A percentile compares a stretch with the other conserved stretches of the same genome.
phyloP scores from a whole-genome alignment of 257 asterid genomes.

The Cynanchum wilfordii region DNA sequence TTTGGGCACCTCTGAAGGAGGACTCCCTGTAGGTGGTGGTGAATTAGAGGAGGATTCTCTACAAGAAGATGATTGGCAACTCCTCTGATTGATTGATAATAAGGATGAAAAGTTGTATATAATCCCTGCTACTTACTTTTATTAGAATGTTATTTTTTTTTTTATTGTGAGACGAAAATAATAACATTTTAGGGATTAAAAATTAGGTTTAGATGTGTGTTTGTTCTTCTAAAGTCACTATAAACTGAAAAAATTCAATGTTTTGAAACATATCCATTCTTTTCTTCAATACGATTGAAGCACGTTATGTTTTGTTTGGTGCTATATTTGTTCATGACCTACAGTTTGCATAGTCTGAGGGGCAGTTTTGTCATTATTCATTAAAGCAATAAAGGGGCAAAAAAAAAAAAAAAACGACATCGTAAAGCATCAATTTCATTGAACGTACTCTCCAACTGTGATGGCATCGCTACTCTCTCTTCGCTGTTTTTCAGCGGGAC shows the following conservation, averaged over 20 bases:
- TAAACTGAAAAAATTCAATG: no score
- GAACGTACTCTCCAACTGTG: background rate
- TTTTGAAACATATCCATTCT: no score
- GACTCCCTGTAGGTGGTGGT: slow-evolving; percentile 7
- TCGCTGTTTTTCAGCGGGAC: background rate
- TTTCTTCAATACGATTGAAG: no score
- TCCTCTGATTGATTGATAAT: slow-evolving; percentile 40
- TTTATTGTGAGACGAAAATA: no score
- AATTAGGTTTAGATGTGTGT: no score
- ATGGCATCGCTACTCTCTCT: background rate
- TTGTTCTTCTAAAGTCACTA: no score
- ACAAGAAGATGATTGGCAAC: slow-evolving; percentile 97
- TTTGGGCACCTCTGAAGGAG: slow-evolving; percentile 25
- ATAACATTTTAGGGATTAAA: no score
- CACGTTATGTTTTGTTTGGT: no score
- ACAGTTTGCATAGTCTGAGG: background rate
- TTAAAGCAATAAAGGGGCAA: background rate
- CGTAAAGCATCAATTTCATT: background rate
- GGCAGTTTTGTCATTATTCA: background rate
- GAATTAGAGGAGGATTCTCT: slow-evolving; percentile 29
- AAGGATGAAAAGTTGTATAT: slow-evolving; percentile 18
- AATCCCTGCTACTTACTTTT: slow-evolving; percentile 4
- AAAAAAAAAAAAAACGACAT: background rate
- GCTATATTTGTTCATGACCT: no score
- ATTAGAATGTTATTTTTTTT: background rate